These are phyloP conservation scores for Mycena capillaripes DNA, from an alignment of 768 basidiomycete species.

Conservation along the genomic window DNA sequence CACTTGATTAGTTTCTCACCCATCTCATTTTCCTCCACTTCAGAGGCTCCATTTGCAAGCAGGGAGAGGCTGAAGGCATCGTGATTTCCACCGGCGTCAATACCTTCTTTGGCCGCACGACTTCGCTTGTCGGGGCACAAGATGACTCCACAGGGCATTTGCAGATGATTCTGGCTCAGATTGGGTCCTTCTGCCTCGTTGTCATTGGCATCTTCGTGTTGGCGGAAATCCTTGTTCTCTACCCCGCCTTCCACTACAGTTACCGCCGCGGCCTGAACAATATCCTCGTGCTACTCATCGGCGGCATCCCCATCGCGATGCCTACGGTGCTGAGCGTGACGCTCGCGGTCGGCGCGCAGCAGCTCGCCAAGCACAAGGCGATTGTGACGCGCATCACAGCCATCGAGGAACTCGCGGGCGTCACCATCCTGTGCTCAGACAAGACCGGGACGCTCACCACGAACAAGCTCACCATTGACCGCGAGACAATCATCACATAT, in stretches of 20 bases:
- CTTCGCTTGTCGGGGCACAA: slow-evolving; percentile 56
- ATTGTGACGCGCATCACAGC: slow-evolving; percentile 99
- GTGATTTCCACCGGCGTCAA: slow-evolving; percentile 98
- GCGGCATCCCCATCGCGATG: slow-evolving; percentile 99
- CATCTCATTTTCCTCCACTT: slow-evolving; percentile 14
- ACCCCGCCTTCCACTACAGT: slow-evolving; percentile 89
- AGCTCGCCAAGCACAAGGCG: slow-evolving; percentile 96
- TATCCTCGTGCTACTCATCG: slow-evolving; percentile 98
- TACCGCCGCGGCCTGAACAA: slow-evolving; percentile 96
- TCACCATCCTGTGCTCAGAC: slow-evolving; percentile 98
- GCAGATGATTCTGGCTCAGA: slow-evolving; percentile 98
- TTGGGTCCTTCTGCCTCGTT: slow-evolving; percentile 97
- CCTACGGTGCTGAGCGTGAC: slow-evolving; percentile 98
- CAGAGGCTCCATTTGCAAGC: slow-evolving; percentile 97
- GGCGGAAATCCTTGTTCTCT: slow-evolving; percentile 94
- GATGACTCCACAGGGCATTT: slow-evolving; percentile 98
- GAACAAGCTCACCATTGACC: slow-evolving; percentile 99
- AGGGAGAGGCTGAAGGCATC: slow-evolving; percentile 98
- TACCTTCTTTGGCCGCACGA: slow-evolving; percentile 98
- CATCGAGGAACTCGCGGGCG: slow-evolving; percentile 93
- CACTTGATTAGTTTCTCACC: not conserved
- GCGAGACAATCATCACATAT: slow-evolving; percentile 91
- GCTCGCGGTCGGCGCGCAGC: slow-evolving; percentile 98
- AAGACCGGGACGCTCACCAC: slow-evolving; percentile 99
- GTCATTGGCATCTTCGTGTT: slow-evolving; percentile 97